Percentiles rank a stretch among this genome's conserved stretches.
Conservation (phyloP, 768 basidiomycete species). For the Rhodotorula toruloides region DNA sequence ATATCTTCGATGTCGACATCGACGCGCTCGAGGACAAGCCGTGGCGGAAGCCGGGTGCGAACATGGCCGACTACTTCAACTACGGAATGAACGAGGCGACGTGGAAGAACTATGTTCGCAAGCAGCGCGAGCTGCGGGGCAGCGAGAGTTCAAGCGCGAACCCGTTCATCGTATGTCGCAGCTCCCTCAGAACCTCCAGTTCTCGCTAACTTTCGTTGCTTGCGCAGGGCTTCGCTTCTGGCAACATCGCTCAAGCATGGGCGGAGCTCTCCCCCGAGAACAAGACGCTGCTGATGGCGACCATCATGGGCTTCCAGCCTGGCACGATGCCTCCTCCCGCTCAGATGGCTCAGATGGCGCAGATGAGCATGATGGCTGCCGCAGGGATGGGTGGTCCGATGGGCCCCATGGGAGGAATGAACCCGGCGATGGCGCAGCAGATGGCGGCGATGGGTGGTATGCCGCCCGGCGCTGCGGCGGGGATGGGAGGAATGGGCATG, state of each 20-base stretch:
- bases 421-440: conserved; percentile 48
- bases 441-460: conserved; percentile 62
- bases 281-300: conserved; percentile 41
- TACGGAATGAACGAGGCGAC: conserved; percentile 97
- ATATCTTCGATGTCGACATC: conserved; percentile 44
- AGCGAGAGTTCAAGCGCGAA: conserved; percentile 73
- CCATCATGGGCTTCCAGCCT: conserved; percentile 54
- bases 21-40: conserved; percentile 45
- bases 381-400: conserved; percentile 22
- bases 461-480: conserved; percentile 27
- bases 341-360: conserved; percentile 30
- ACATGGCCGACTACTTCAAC: conserved; percentile 97
- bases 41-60: conserved; percentile 86
- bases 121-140: conserved; percentile 73
- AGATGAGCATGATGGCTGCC: conserved; percentile 6
- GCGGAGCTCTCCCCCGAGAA: conserved; percentile 41
- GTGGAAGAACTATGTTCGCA: conserved; percentile 87
- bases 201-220: background rate
- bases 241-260: conserved; percentile 47
- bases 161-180: conserved; percentile 48
- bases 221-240: conserved; percentile 68
- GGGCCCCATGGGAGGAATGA: conserved; percentile 42
- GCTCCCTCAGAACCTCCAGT: background rate
- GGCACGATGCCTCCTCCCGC: conserved; percentile 36
- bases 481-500: conserved; percentile 1